Evolutionary conservation across 1,139 yeast genomes (phyloP), one percentile per base, ranked within the genome.

Genomic region (Taphrina deformans): DNA sequence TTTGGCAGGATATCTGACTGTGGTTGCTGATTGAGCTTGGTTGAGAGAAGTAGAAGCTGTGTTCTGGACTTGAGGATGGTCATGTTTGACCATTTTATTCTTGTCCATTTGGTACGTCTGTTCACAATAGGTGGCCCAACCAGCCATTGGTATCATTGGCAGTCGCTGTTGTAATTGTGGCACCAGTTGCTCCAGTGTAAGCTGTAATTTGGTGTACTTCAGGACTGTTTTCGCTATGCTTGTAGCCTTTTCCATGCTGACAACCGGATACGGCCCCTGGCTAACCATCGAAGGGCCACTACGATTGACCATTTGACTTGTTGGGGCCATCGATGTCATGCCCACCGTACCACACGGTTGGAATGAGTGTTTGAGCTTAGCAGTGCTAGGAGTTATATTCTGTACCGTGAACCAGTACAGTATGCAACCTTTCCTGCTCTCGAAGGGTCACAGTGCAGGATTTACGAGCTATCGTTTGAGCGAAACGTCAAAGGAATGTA

Each of bases 181-280:
- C 33, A 48, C 53, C 24, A 29, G 23, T 9, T 48, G 53, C 10
- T 44, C 48, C 48, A 44, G 18, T 7, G 33, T 12, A 12, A 29
- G n/a, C 10, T 26, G 3, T 12, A 48, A 48, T 26, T 10, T 48
- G 10, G 35, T 48, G 53, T 48, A 48, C 53, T 48, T 48, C 53
- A 48, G 18, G 4, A 48, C 16, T 7, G 35, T 16, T 29, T 16
- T 48, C 18, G 53, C 53, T n/a, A 48, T 48, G 35, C 53, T 48
- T 14, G 35, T 27, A 14, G 33, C 53, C 53, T 27, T 48, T 27
- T 29, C 53, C 14, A 38, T 3, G 18, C 16, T 38, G 18, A 38
- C n/a, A 6, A 2, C 16, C 16, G 41, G 7, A n/a, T 14, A 12
- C 41, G 41, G 18, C 3, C 14, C 41, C n/a, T 38, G 41, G 16